These are phyloP conservation scores for Ceratocystis harringtonii DNA, from an alignment of 2,329 filamentous ascomycete species.

Conservation along the genomic window DNA sequence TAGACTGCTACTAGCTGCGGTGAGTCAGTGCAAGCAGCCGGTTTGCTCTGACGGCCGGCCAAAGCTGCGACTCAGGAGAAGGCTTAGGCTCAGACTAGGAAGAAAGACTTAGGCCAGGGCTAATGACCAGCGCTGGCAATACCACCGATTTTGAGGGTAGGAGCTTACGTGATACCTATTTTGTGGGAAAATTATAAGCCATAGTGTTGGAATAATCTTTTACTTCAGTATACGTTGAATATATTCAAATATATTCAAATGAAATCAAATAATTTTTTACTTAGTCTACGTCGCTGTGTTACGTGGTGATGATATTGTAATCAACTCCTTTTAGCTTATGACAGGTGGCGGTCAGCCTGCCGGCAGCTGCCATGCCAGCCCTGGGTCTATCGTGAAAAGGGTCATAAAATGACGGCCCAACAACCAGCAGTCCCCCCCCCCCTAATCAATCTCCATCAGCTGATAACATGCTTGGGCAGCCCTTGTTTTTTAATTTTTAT, in stretches of 20 bases:
- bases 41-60: background rate
- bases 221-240: too few relatives aligned
- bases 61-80: background rate
- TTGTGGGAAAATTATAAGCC: too few relatives aligned
- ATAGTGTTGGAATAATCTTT: too few relatives aligned
- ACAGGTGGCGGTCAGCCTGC: background rate
- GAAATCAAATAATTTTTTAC: background rate
- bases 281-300: background rate
- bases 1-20: background rate
- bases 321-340: background rate
- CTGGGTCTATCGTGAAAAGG: background rate
- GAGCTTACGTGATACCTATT: too few relatives aligned
- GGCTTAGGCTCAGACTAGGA: background rate
- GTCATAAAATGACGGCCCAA: background rate
- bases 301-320: background rate
- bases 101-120: background rate
- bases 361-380: background rate
- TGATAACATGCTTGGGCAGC: background rate
- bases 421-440: background rate
- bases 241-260: background rate
- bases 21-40: background rate
- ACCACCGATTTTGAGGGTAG: background rate
- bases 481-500: background rate
- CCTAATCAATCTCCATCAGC: background rate
- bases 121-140: background rate